Base-by-base conservation (phyloP, 2,329 filamentous ascomycete genomes). In the Cladosporium velox region DNA sequence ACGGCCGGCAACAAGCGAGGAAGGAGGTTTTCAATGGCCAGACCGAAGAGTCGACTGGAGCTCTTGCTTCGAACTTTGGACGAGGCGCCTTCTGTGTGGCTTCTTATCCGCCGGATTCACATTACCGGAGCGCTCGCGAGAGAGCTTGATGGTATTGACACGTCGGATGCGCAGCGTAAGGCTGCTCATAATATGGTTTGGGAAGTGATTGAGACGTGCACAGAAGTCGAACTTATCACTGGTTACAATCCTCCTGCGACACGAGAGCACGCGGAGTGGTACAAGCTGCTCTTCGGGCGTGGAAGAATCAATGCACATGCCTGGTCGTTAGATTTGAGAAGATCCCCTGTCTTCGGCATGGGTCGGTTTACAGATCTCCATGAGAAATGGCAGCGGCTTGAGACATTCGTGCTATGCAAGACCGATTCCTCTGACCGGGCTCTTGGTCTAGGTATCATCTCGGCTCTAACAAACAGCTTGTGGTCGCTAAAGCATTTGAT, bases 161-260 rank as follows among this genome's bases (percentile, higher is more conserved):
- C 65, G 52, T 79, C 65, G 67, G 78, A 8, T 72, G 79, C 66
- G 72, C 73, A 41, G 66, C 74, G 80, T 66, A 79, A 79, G 71
- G 79, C 84, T 70, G 81, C 83, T 59, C 83, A 85, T 62, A 82
- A 86, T 66, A 67, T 83, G 21, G 74, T 87, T 21, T 83, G 84
- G 6, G 86, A 85, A 0, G 77, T 88, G 44, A 83, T 88, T 35
- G 86, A 86, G 81, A 81, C 82, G 2, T 88, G 85, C 70, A 85
- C 86, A 8, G 85, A 84, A 67, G 74, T 88, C 26, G 84, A 88
- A 73, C 79, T 80, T 30, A 74, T 88, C 8, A 72, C 82, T 35
- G 86, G 86, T 6, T 82, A 87, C 65, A 79, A 82, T 59, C 76
- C 84, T n/a, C 79, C 83, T 7, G 68, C 67, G 11, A 68, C 65